Conservation (phyloP, 75 land plant species). For the Selaginella moellendorffii region DNA sequence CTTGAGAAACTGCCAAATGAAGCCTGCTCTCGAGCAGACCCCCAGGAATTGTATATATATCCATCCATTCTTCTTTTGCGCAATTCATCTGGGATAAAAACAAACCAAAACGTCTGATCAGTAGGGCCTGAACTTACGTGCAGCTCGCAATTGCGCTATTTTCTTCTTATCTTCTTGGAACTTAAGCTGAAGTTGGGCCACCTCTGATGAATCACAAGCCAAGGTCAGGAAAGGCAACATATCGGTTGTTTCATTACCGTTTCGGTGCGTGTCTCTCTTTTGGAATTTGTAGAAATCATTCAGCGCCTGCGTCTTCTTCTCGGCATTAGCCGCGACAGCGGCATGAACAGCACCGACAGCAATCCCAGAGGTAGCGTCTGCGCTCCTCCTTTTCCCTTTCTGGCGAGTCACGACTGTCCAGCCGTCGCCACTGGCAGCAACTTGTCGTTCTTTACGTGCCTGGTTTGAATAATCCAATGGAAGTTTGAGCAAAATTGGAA, state of each 20-base stretch:
- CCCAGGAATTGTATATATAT: too few species aligned
- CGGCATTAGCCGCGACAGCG: constrained; percentile 21
- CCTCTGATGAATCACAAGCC: constrained; percentile 34
- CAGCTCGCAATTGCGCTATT: constrained; percentile 61
- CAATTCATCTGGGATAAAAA: too few species aligned
- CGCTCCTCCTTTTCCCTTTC: constrained; percentile 81
- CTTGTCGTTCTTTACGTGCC: constrained; percentile 65
- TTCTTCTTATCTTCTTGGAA: constrained; percentile 85
- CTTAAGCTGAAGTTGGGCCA: constrained; percentile 64
- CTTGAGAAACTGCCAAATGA: too few species aligned
- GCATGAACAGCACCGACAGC: constrained; percentile 66
- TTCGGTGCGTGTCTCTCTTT: constrained; percentile 66
- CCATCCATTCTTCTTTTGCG: too few species aligned
- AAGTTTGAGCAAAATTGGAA: too few species aligned
- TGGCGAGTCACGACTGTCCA: constrained; percentile 92
- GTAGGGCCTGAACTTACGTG: constrained; percentile 85
- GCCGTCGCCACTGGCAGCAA: constrained; percentile 59
- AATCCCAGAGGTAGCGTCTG: constrained; percentile 65
- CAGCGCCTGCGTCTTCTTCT: constrained; percentile 33
- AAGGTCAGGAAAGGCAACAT: background rate
- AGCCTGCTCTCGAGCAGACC: too few species aligned
- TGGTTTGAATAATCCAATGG: constrained; percentile 16
- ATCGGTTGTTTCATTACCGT: constrained; percentile 31
- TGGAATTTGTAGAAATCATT: constrained; percentile 80
- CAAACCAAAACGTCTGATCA: too few species aligned